These are phyloP conservation scores for Dactylorhiza incarnata DNA, from an alignment of 106 monocot genomes.

Conservation along the genomic window DNA sequence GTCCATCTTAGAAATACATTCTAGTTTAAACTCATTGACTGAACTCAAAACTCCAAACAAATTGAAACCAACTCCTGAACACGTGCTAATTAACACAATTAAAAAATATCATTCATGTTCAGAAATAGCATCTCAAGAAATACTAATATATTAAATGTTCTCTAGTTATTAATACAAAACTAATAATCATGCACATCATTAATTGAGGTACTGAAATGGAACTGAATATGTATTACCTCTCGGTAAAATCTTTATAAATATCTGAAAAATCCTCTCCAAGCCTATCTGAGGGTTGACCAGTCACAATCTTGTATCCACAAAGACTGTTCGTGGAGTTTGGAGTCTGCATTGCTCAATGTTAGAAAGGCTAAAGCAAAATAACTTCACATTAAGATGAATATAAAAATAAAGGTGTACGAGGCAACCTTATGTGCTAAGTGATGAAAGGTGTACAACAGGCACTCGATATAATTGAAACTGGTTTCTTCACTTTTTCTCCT, in stretches of 20 bases:
- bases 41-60: neutral
- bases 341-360: slow-evolving; percentile 48
- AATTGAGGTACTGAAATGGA: neutral
- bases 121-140: neutral
- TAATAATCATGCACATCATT: neutral
- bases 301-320: slow-evolving; percentile 99
- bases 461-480: slow-evolving; percentile 78
- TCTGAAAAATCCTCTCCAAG: slow-evolving; percentile 99
- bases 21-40: neutral
- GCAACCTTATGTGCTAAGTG: slow-evolving; percentile 86
- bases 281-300: slow-evolving; percentile 97
- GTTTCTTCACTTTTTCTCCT: slow-evolving; percentile 69
- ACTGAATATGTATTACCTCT: slow-evolving; percentile 41
- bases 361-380: slow-evolving; percentile 4
- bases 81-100: neutral
- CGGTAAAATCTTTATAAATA: slow-evolving; percentile 86
- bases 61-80: neutral
- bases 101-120: neutral
- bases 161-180: neutral
- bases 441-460: slow-evolving; percentile 88
- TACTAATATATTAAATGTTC: neutral
- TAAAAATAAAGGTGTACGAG: neutral
- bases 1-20: neutral
- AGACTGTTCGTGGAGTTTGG: slow-evolving; percentile 98
- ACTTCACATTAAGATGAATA: neutral